Percentiles rank a stretch among this genome's conserved stretches.
Conservation (phyloP, 306 rosid genomes). For the Crataegus laevigata region DNA sequence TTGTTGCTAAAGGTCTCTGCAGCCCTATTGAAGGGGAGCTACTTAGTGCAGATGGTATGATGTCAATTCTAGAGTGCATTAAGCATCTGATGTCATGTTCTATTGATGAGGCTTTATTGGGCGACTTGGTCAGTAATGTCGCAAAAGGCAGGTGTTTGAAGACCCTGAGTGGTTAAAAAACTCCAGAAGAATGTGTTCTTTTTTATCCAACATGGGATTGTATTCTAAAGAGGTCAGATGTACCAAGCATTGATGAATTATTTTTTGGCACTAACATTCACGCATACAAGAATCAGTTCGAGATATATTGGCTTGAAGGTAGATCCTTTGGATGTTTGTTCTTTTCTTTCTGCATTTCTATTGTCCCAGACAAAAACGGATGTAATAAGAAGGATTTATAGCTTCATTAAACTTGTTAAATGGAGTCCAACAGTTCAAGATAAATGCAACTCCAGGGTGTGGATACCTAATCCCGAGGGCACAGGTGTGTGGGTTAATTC, state of each 20-base stretch:
- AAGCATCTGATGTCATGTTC: neutral
- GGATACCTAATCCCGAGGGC: constrained; percentile 1
- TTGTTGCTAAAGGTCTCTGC: constrained; percentile 11
- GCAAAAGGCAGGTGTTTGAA: constrained; percentile 6
- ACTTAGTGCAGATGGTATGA: constrained; percentile 2
- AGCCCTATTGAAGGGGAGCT: neutral
- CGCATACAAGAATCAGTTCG: neutral
- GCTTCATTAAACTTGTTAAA: neutral
- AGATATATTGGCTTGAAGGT: constrained; percentile 12
- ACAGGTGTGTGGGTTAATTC: constrained; percentile 11
- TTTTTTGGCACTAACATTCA: neutral
- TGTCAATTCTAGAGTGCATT: constrained; percentile 11
- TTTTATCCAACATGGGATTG: constrained; percentile 16
- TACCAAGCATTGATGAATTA: constrained; percentile 4
- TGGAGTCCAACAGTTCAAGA: constrained; percentile 1
- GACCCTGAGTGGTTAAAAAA: constrained; percentile 5
- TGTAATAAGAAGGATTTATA: constrained; percentile 3
- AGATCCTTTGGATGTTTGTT: constrained; percentile 13
- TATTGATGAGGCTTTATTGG: neutral
- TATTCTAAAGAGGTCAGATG: constrained; percentile 11
- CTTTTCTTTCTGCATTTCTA: neutral
- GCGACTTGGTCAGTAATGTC: neutral
- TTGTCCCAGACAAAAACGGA: neutral
- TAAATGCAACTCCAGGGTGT: neutral
- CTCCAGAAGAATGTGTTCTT: constrained; percentile 8